These are phyloP conservation scores for Ophiostoma montium DNA, from an alignment of 2,329 filamentous ascomycete genomes.

Conservation along the genomic window DNA sequence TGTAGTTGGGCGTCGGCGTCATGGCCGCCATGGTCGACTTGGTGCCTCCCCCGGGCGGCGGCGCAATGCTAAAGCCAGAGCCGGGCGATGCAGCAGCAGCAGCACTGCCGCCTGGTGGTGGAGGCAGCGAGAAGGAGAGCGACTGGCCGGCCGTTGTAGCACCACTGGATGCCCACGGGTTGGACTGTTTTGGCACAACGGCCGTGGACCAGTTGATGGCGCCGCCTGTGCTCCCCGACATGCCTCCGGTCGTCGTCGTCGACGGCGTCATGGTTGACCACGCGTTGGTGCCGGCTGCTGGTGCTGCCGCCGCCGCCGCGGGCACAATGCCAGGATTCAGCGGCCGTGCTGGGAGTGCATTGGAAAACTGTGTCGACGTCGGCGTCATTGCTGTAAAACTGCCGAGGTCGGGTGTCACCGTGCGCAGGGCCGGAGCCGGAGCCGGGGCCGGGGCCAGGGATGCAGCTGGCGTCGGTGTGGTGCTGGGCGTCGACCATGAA, in stretches of 20 bases:
- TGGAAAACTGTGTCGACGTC: conserved; percentile 47
- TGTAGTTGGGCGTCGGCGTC: conserved; percentile 7
- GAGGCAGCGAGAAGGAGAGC: conserved; percentile 39
- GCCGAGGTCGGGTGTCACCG: conserved; percentile 44
- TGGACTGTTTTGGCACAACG: conserved; percentile 21
- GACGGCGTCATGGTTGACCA: background rate
- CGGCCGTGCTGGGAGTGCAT: conserved; percentile 37
- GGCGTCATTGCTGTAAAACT: conserved; percentile 42
- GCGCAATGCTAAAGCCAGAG: conserved; percentile 34
- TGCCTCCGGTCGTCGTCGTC: background rate
- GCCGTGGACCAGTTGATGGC: conserved; percentile 35
- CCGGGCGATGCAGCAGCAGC: conserved; percentile 12
- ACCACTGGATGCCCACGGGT: conserved; percentile 29
- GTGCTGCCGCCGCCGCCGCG: background rate
- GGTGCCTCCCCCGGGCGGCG: conserved; percentile 14
- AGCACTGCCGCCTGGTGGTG: conserved; percentile 30
- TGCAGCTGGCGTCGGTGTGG: conserved; percentile 23
- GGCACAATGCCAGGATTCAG: conserved; percentile 10
- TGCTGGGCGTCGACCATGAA: conserved; percentile 48
- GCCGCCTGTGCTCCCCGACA: background rate
- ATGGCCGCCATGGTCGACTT: conserved; percentile 20
- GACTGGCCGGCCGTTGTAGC: background rate
- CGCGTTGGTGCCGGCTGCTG: background rate
- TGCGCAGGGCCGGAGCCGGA: conserved; percentile 28
- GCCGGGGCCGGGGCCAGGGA: conserved; percentile 29